Evolutionary conservation across 2,329 filamentous ascomycete genomes (phyloP), one percentile per base, ranked within the genome.

Genomic region (Tolypocladium nubicola): DNA sequence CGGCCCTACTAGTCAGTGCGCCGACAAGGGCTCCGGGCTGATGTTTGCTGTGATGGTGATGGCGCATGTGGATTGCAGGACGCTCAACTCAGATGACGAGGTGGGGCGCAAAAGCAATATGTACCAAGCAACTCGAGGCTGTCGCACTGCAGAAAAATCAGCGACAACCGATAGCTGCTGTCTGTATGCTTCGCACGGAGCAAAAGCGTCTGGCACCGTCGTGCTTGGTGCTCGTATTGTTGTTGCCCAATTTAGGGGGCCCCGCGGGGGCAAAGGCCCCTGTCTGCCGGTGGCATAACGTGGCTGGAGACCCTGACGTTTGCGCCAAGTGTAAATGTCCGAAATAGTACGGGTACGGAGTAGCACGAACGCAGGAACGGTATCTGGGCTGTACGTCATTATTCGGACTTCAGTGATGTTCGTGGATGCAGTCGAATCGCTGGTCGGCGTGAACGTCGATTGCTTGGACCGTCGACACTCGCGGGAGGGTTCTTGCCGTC

Each of bases 21-120:
- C 9, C 11, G 26, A 43, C 58, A 37, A 38, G 49, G 54, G 26
- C 35, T 3, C 6, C 53, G 26, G 40, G 52, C 54, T 35, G 40
- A 39, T 30, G 45, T 56, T 54, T 59, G 56, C 54, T 45, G 39
- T 50, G 16, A 52, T 52, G 21, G 40, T 50, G 16, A 52, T 52
- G 21, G 40, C 35, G 37, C 21, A 11, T n/a, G 33, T n/a, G 35
- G 43, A 53, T 41, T 41, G 37, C 47, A 37, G 21, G 38, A n/a
- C 38, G 30, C 30, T 53, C 39, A 38, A 41, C 47, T 56, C 55
- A 56, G 55, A 56, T 53, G 55, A 56, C 55, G 38, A 41, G 55
- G 37, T 41, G 35, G 21, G 35, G 39, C 49, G n/a, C 16, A 38
- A 23, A 49, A 49, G 41, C 4, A 49, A 53, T 33, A 30, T 30